Base-by-base conservation (phyloP, 345 rosid species). In the Carallia brachiata region DNA sequence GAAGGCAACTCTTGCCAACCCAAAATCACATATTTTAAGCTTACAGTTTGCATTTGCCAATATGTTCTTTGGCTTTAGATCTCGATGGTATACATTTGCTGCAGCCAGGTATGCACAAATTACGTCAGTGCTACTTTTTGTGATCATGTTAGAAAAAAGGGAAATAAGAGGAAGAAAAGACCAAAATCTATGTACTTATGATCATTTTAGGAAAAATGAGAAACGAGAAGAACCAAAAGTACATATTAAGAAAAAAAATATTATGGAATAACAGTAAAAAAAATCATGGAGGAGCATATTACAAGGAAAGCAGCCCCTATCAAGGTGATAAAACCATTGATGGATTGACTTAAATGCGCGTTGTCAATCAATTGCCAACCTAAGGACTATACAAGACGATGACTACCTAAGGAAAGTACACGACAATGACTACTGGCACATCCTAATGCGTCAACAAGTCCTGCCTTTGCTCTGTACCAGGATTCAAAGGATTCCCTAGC, bases 21-120 rank as follows among this genome's bases (percentile, higher is more conserved):
- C 97, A 77, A 94, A 94, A 81, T 94, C 98, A 69, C 98, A 94
- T 17, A 94, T 86, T 83, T 94, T 94, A 62, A 94, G 93, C 72
- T 94, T 94, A 80, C 97, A 94, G 69, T 94, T 90, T 63, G 98
- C 98, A 88, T 94, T 94, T 58, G 98, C 98, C 84, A 94, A 75
- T 73, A 94, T 94, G 72, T 94, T 94, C 85, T 94, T 94, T 18
- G 98, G 97, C 70, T 94, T 94, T 73, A 93, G 79, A 73, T 93
- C 98, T 75, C 98, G 84, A 73, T 93, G 97, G 81, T 86, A 93
- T 65, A 91, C 98, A 36, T 88, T 94, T 34, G 98, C 97, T 94
- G 91, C 88, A 88, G 58, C 64, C 73, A 85, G 69, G 65, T 36
- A 69, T 53, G 70, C 54, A 74, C 73, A 31, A 17, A 73, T 78